Evolutionary conservation across 257 asterid genomes (phyloP), one percentile per base, ranked within the genome.

Genomic region (Jacaranda copaia): DNA sequence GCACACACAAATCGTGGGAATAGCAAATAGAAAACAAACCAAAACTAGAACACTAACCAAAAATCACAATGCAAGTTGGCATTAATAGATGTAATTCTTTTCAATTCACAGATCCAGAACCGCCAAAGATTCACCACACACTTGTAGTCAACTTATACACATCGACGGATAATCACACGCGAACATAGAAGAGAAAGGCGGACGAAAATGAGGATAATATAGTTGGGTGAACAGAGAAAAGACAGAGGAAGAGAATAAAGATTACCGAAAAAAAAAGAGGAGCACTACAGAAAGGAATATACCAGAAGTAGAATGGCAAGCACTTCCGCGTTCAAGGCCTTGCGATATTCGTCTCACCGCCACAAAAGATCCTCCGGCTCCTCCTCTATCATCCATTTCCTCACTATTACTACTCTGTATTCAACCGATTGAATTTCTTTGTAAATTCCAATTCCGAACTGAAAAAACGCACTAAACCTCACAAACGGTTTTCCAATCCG

Each of bases 301-400:
- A 94, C 98, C 94, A 77, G 97, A 88, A 84, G 88, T 77, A 70
- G 97, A 86, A 85, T 94, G 95, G 78, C 92, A 94, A 74, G 93
- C 77, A 79, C 38, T 87, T 75, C 91, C 95, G 46, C 96, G 92
- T 75, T 86, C 96, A 56, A 93, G 85, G 10, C 98, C 93, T 69
- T 89, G 94, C 57, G 98, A 86, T 68, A 94, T 92, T 77, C 97
- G 89, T 86, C 96, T 81, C 69, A 92, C 97, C 42, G 97, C 98
- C 61, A 94, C 97, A 65, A 94, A 94, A 66, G 98, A 90, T 80
- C 98, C 96, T 68, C 88, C 92, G 52, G 83, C 90, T 8, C 85
- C 85, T 39, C 85, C 94, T 84, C 96, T 88, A 77, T 92, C 96
- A 58, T 89, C 98, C 97, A 94, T 89, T 32, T 72, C 85, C 77